Evolutionary conservation across 345 rosid genomes (phyloP), one percentile per base, ranked within the genome.

Genomic region (Corchorus olitorius): DNA sequence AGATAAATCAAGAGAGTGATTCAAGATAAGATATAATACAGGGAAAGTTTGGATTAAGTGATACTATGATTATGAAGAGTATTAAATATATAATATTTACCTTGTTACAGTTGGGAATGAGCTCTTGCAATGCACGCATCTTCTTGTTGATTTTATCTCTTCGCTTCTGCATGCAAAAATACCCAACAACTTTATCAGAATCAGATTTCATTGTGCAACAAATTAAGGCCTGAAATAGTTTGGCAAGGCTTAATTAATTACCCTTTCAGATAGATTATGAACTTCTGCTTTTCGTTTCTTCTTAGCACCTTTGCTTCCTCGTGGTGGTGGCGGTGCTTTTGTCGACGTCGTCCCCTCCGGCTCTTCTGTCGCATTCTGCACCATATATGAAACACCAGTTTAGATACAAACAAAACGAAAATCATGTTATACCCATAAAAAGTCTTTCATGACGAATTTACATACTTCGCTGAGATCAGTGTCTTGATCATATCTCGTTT

Each of bases 41-140:
- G 0, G 16, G 49, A 64, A 64, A 63, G 19, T 37, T 43, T 43
- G 27, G 49, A 64, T 35, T 63, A 66, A 12, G 20, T 13, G 14
- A 37, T 3, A 43, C 9, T 6, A 14, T 17, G 4, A 39, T 6
- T 39, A 39, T 35, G 60, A 41, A 50, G 16, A 33, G 10, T 62
- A 56, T 27, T 27, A 27, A 27, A 0, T 27, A 1, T 27, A n/a
- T n/a, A n/a, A n/a, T 27, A 27, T 0, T 27, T 27, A 91, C 97
- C 96, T 91, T 86, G 78, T 83, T 75, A 76, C 92, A 88, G 55
- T 91, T 89, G 35, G 98, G 98, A 58, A 94, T 64, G 27, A 94
- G 92, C 59, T 86, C 81, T 43, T 87, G 90, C 74, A 94, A 75
- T 65, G 80, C 80, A 6, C 88, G 88, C 88, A 94, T 85, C 87